phyloP scores from a whole-genome alignment of 805 yeast genomes.

The Candida vaughaniae region DNA sequence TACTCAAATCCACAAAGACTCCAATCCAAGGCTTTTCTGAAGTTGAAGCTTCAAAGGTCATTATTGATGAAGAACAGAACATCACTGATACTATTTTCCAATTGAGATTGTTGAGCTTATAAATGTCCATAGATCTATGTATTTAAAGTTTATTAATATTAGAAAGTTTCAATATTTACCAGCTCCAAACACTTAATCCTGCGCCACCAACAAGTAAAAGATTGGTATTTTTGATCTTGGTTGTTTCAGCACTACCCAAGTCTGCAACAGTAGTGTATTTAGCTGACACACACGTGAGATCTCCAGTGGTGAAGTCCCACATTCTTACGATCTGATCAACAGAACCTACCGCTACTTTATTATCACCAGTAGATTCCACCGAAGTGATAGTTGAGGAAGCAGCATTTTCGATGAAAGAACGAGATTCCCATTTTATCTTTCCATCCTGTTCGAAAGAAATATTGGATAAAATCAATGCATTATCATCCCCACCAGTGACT shows the following conservation, averaged over 20 bases:
- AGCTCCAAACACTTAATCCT: slow-evolving; percentile 61
- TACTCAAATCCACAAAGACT: slow-evolving; percentile 74
- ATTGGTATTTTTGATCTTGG: slow-evolving; percentile 22
- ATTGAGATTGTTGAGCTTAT: slow-evolving; percentile 73
- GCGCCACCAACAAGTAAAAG: slow-evolving; percentile 71
- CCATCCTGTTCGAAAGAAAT: slow-evolving; percentile 12
- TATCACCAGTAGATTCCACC: slow-evolving; percentile 34
- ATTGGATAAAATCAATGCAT: slow-evolving; percentile 48
- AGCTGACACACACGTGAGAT: slow-evolving; percentile 30
- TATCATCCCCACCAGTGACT: slow-evolving; percentile 92
- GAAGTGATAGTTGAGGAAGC: slow-evolving; percentile 89
- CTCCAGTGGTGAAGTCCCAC: slow-evolving; percentile 50
- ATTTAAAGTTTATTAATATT: background rate
- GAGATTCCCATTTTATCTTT: slow-evolving; percentile 21
- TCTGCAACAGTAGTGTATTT: slow-evolving; percentile 84
- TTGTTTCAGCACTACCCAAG: slow-evolving; percentile 68
- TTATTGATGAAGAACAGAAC: slow-evolving; percentile 85
- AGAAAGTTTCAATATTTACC: background rate
- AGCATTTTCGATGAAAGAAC: slow-evolving; percentile 49
- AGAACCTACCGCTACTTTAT: slow-evolving; percentile 55
- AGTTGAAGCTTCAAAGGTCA: slow-evolving; percentile 43
- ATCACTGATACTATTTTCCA: slow-evolving; percentile 74
- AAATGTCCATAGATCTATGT: slow-evolving; percentile 13
- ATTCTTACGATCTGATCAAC: slow-evolving; percentile 77
- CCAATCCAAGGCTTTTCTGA: slow-evolving; percentile 52